Evolutionary conservation across 2,329 filamentous ascomycete genomes (phyloP).

Genomic region (Akanthomyces lecanii): DNA sequence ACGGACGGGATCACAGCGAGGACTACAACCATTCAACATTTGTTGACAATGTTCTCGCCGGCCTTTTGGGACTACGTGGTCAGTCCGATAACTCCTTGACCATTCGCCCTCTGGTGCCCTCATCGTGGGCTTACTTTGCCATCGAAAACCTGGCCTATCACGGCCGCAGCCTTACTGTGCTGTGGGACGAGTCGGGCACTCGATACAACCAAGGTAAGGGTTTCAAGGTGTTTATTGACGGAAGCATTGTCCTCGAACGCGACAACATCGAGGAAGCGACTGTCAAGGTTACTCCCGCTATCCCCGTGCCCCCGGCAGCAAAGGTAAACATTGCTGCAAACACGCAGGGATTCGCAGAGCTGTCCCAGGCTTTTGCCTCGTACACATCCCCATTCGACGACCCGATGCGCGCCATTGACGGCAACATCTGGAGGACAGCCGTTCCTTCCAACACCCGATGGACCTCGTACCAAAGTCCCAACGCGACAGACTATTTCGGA

Average conservation of each 20-base stretch:
- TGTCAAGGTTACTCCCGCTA: slow-evolving; percentile 20
- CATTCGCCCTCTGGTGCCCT: slow-evolving; percentile 37
- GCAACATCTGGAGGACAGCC: slow-evolving; percentile 37
- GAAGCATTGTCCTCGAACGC: slow-evolving; percentile 19
- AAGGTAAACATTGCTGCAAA: slow-evolving; percentile 41
- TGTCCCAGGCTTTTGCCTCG: slow-evolving; percentile 30
- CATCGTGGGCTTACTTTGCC: slow-evolving; percentile 36
- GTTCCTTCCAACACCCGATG: slow-evolving; percentile 36
- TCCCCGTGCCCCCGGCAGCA: background rate
- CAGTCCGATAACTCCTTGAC: slow-evolving; percentile 34
- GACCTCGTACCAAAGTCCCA: slow-evolving; percentile 34
- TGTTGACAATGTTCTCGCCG: slow-evolving; percentile 41
- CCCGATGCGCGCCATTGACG: slow-evolving; percentile 38
- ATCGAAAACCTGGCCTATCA: slow-evolving; percentile 42
- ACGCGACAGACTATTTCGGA: slow-evolving; percentile 27
- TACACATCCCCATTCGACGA: slow-evolving; percentile 32
- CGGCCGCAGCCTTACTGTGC: slow-evolving; percentile 36
- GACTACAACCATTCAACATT: slow-evolving; percentile 41
- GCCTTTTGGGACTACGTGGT: slow-evolving; percentile 38
- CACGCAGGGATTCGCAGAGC: slow-evolving; percentile 26
- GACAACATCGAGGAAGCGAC: slow-evolving; percentile 21
- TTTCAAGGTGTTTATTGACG: slow-evolving; percentile 36
- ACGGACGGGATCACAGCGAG: slow-evolving; percentile 32
- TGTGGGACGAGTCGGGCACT: slow-evolving; percentile 37
- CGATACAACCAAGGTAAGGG: slow-evolving; percentile 34